Evolutionary conservation across 192 early-diverging fungal species (phyloP).

Genomic region (Jimgerdemannia flammicorona): DNA sequence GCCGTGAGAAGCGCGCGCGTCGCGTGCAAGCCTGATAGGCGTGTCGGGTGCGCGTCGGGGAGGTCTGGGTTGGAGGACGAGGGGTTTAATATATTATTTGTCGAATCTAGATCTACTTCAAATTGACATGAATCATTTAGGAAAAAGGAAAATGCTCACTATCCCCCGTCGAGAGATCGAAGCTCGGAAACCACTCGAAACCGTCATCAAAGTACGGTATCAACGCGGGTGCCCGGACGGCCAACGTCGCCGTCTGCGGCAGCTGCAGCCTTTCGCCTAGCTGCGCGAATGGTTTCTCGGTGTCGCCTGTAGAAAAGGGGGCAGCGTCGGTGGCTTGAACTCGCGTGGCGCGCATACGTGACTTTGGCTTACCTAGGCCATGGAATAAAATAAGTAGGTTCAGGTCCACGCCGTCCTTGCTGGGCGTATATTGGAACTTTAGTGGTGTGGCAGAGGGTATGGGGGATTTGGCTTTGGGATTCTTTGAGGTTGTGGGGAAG

Average conservation of each 20-base stretch:
- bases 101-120: not conserved
- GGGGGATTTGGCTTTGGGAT: not conserved
- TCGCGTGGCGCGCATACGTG: not conserved
- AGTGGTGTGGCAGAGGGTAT: constrained; percentile 11
- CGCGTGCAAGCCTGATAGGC: constrained; percentile 38
- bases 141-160: constrained; percentile 21
- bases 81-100: not conserved
- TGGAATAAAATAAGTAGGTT: constrained; percentile 73
- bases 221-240: constrained; percentile 52
- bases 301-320: constrained; percentile 32
- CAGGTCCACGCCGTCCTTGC: constrained; percentile 47
- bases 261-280: constrained; percentile 58
- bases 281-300: constrained; percentile 52
- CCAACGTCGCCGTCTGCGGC: constrained; percentile 66
- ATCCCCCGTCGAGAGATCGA: constrained; percentile 49
- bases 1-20: constrained; percentile 38
- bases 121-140: not conserved
- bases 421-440: constrained; percentile 40
- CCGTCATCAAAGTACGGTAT: constrained; percentile 61
- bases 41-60: constrained; percentile 27
- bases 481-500: not conserved
- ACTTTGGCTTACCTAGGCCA: constrained; percentile 52
- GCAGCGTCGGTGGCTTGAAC: not conserved
- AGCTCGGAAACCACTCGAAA: constrained; percentile 64
- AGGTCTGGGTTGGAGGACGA: constrained; percentile 19